Percentiles rank a stretch among this genome's conserved stretches.
These are phyloP conservation scores for Colletotrichum tanaceti DNA, from an alignment of 2,329 filamentous ascomycete species.

Conservation along the genomic window DNA sequence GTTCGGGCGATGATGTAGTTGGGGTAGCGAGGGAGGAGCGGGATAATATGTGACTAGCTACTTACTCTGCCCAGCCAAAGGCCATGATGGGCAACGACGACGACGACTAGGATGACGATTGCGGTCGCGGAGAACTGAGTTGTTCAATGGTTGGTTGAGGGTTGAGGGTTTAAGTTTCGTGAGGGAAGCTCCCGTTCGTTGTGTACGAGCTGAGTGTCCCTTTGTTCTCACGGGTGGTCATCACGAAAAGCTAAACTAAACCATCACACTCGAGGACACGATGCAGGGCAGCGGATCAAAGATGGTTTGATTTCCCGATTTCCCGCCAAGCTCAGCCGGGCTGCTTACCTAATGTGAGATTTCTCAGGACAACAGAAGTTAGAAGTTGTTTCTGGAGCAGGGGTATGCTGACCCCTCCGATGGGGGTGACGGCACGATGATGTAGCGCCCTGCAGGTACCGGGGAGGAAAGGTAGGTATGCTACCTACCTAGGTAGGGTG, in stretches of 20 bases:
- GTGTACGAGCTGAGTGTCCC: background rate
- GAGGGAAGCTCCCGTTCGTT: background rate
- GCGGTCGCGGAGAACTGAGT: background rate
- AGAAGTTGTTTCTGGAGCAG: conserved; percentile 30
- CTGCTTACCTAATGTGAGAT: conserved; percentile 36
- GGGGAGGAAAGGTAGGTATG: too few relatives aligned
- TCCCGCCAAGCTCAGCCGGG: conserved; percentile 19
- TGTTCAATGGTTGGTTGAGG: background rate
- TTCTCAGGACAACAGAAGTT: conserved; percentile 27
- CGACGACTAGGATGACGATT: conserved; percentile 8
- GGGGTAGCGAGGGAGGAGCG: background rate
- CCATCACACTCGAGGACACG: conserved; percentile 17
- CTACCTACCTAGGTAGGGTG: too few relatives aligned
- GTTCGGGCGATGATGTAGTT: background rate
- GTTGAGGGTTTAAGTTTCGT: background rate
- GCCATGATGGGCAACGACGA: conserved; percentile 36
- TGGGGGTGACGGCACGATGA: conserved; percentile 37
- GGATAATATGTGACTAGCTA: conserved; percentile 14
- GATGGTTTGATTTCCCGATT: conserved; percentile 28
- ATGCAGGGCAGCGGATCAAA: background rate
- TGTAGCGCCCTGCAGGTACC: conserved; percentile 40
- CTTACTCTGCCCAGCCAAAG: conserved; percentile 44
- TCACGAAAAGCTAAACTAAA: conserved; percentile 11
- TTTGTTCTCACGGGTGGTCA: conserved; percentile 7
- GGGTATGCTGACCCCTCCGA: conserved; percentile 23